Base-by-base conservation (phyloP, 805 yeast species). In the Spathaspora arborariae region DNA sequence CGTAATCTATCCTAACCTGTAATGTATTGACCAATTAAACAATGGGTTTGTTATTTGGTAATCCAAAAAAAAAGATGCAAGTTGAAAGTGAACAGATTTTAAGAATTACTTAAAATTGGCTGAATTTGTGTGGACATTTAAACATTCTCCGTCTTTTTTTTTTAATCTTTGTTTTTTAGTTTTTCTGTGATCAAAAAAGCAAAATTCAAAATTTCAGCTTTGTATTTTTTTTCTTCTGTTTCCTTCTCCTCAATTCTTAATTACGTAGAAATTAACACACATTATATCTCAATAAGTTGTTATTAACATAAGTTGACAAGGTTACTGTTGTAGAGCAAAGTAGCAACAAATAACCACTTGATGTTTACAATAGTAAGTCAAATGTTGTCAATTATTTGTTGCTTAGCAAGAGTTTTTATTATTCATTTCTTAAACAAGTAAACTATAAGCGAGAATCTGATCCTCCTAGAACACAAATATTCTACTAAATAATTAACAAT, bases 51-150 rank as follows among this genome's bases (percentile, higher is more conserved):
- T 5, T 27, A n/a, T 13, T 6, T 22, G 24, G 5, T 22, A 22
- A 22, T 6, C 24, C 8, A 24, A 24, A 5, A 24, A 30, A n/a
- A 13, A 30, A 13, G 6, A 30, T 30, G 35, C 35, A 30, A 30
- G 16, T 10, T 15, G 6, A 8, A 30, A 30, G 35, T 30, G 3
- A 16, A 30, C 35, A 30, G 8, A 2, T 30, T 30, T 30, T 30
- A 30, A 30, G 10, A 30, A 30, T 30, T 8, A 30, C n/a, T 30
- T 13, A 30, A 30, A 30, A 30, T 10, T 30, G 16, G 6, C 15
- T 30, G 35, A 30, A 30, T 30, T 30, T 30, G n/a, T 30, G 35
- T 30, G 35, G 35, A 30, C 35, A 30, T 30, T 30, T 30, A n/a
- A n/a, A n/a, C n/a, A n/a, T n/a, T n/a, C n/a, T n/a, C n/a, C n/a